Percentiles rank a stretch among this genome's conserved stretches.
Conservation (phyloP, 768 basidiomycete species). For the Crassisporium funariophilum region DNA sequence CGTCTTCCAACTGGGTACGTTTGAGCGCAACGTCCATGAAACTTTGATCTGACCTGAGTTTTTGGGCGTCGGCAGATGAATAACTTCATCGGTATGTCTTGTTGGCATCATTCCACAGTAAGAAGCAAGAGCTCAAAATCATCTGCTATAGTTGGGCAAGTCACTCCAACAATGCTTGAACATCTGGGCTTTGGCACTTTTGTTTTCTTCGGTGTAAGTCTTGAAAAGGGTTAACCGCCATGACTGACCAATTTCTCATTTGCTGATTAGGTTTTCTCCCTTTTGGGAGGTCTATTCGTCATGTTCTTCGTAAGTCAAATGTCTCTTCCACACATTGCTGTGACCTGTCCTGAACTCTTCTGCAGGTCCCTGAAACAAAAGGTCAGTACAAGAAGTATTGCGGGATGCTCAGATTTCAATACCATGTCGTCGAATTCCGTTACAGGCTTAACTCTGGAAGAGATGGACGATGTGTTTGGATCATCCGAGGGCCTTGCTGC, state of each 20-base stretch:
- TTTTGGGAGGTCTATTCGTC: slow-evolving; percentile 69
- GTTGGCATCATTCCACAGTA: too few relatives aligned
- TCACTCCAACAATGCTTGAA: slow-evolving; percentile 74
- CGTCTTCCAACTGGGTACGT: slow-evolving; percentile 74
- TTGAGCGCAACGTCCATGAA: neutral
- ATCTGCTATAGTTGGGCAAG: slow-evolving; percentile 28
- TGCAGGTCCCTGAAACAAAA: slow-evolving; percentile 72
- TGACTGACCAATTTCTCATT: neutral
- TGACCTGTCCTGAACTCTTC: slow-evolving; percentile 3
- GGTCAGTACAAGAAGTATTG: slow-evolving; percentile 34
- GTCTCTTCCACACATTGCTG: neutral
- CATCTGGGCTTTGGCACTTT: slow-evolving; percentile 72
- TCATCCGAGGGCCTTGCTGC: slow-evolving; percentile 52
- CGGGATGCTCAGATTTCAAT: neutral
- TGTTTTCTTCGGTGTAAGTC: slow-evolving; percentile 70
- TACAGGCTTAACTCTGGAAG: slow-evolving; percentile 63
- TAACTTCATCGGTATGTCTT: slow-evolving; percentile 64
- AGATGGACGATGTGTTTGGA: slow-evolving; percentile 81
- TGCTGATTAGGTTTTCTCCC: slow-evolving; percentile 55
- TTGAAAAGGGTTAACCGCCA: neutral
- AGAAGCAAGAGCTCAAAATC: too few relatives aligned
- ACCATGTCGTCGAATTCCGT: neutral
- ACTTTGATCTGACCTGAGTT: neutral
- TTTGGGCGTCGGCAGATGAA: slow-evolving; percentile 50
- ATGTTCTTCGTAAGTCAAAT: slow-evolving; percentile 54